Evolutionary conservation across 2,329 filamentous ascomycete genomes (phyloP), one percentile per base, ranked within the genome.

Genomic region (Colletotrichum chrysophilum): DNA sequence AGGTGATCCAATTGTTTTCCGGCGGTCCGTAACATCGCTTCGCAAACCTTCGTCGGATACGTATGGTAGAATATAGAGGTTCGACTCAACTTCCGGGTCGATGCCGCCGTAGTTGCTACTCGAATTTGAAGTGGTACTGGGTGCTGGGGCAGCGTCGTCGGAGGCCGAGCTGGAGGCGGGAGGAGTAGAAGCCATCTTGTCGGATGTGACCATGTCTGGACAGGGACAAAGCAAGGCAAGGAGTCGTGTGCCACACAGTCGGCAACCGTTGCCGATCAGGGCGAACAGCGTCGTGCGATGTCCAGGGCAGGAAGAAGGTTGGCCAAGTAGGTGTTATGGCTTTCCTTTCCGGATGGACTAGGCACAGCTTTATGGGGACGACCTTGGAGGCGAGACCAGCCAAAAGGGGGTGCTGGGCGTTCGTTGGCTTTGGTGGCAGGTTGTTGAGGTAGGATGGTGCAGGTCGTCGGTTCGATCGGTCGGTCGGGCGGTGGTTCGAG

Each of bases 21-120:
- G 70, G 65, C 75, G 79, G 38, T 74, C 76, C 38, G 65, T 69
- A 56, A 78, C 76, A 64, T 80, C 76, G 66, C 75, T 58, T 67
- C 77, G 71, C 32, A 76, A 30, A n/a, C 74, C 74, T 64, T 81
- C 77, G 43, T 79, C 79, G 2, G 81, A 79, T 36, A 84, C 80
- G 32, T 78, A 74, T 18, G 80, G 76, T 36, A 85, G 76, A 8
- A 83, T 75, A 24, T 77, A 76, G n/a, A 84, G 76, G 74, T 82
- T 83, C 34, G 80, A 79, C 77, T 85, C 82, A 66, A 85, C 81
- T 75, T 84, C 84, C 3, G 84, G 82, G 69, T 84, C 82, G 76
- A 84, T 78, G 48, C 83, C 79, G 56, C 82, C 84, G 72, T 84
- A 85, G 66, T 80, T 80, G 52, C 74, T 71, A 21, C 55, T 66